Base-by-base conservation (phyloP, 306 rosid species). In the apple (Malus domestica) region DNA sequence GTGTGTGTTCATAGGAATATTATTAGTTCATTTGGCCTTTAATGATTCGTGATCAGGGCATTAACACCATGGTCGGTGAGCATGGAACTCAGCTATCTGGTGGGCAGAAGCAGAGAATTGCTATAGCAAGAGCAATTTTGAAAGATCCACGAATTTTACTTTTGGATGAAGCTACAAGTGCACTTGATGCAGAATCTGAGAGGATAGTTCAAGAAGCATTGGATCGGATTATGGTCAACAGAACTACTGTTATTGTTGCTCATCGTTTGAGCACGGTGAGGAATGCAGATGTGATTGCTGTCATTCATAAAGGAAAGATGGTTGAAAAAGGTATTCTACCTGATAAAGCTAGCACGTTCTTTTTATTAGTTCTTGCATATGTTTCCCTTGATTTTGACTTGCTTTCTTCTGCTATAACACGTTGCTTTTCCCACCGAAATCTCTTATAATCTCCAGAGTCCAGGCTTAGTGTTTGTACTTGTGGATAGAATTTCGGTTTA, bases 111-210 rank as follows among this genome's bases (percentile, higher is more conserved):
- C 98, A 93, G 69, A 90, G 98, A 71, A 88, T 90, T 65, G 98
- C 98, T 33, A 93, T 93, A 59, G 98, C 98, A 45, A 90, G 98
- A 76, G 98, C 98, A 51, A 93, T 93, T 78, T 78, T 93, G 46
- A 93, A 91, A 83, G 79, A 91, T 70, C 98, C 98, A 0, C 79
- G 97, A 73, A 93, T 91, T 68, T 79, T 91, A 72, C 97, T 93
- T 78, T 87, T 93, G 1, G 98, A 93, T 82, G 98, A 93, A 88
- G 97, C 98, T 68, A 91, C 97, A 40, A 93, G 97, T 81, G 98
- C 98, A 40, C 97, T 93, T 60, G 98, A 93, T 80, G 91, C 92
- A 65, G 98, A 89, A 66, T 93, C 98, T 51, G 98, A 93, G 77
- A 91, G 98, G 83, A 23, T 91, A 73, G 98, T 93, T 68, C 98